These are phyloP conservation scores for Pinus tabuliformis DNA, from an alignment of 75 land plant species.

Conservation along the genomic window DNA sequence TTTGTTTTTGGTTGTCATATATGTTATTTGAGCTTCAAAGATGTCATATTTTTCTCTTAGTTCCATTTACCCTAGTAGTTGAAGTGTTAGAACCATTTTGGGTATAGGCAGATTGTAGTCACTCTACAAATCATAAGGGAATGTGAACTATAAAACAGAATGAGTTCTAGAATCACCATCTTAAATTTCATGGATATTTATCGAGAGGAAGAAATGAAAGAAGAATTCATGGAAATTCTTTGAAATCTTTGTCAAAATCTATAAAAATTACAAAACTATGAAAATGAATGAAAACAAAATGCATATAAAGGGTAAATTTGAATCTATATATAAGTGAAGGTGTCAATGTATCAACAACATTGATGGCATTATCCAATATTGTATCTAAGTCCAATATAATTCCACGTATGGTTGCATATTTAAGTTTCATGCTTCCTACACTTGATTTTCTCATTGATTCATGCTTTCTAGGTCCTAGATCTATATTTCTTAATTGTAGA, in stretches of 20 bases:
- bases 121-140: too few species aligned
- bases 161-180: too few species aligned
- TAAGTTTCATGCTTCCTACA: not conserved
- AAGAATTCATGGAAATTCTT: not conserved
- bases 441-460: not conserved
- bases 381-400: conserved; percentile 63
- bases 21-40: too few species aligned
- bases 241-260: not conserved
- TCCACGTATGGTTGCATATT: conserved; percentile 51
- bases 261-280: not conserved
- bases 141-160: too few species aligned
- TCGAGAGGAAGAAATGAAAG: not conserved
- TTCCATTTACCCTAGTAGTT: too few species aligned
- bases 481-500: too few species aligned
- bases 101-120: too few species aligned
- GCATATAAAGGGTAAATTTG: not conserved
- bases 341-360: conserved; percentile 94
- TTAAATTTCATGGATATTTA: too few species aligned
- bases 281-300: not conserved
- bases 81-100: too few species aligned
- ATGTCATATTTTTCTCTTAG: too few species aligned
- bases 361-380: conserved; percentile 77
- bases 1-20: too few species aligned
- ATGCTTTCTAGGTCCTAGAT: not conserved
- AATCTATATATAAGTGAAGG: conserved; percentile 87